Base-by-base conservation (phyloP, 2,329 filamentous ascomycete species). In the Xylariaceae sp. region DNA sequence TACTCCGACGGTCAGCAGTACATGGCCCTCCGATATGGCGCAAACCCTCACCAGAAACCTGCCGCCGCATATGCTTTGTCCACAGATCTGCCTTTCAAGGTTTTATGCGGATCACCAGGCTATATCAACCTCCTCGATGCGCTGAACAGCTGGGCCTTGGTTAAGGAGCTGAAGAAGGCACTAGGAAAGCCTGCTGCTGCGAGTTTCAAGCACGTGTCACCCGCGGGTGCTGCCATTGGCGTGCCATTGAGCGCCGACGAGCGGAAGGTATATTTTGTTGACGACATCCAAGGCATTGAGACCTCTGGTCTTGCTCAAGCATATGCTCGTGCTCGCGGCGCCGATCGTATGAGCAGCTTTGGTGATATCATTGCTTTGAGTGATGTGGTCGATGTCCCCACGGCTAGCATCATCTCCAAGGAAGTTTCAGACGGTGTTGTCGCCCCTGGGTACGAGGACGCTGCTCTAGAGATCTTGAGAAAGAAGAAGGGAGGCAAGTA, bases 401-500 rank as follows among this genome's bases (percentile, higher is more conserved):
- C 94, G 2, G 94, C 94, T 55, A 95, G 90, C 79, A 96, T 99
- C 74, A 96, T 99, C 76, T 91, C 89, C 59, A 90, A 92, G 70
- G 94, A 99, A 77, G 94, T 99, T 26, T 97, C 92, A 1, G 94
- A 99, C 70, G 94, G 94, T 73, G 88, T 99, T 53, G 90, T 99
- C 67, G 94, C 94, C 37, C 89, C 94, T 37, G 87, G 84, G 30
- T 99, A 94, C 73, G 83, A 88, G 60, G 81, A 84, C 35, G 91
- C 89, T 60, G 94, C 94, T 19, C 82, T 97, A 19, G 89, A 88
- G 67, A 91, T 99, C 59, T 83, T 99, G 61, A 88, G 85, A 74
- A 96, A 96, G 84, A 99, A 99, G 83, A 99, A 99, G 81, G 91
- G 87, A 52, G 94, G 94, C 69, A 95, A 91, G 73, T 99, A 97